A percentile compares a stretch with the other conserved stretches of the same genome.
Conservation (phyloP, 2,329 filamentous ascomycete genomes). For the Pseudogymnoascus sp. region DNA sequence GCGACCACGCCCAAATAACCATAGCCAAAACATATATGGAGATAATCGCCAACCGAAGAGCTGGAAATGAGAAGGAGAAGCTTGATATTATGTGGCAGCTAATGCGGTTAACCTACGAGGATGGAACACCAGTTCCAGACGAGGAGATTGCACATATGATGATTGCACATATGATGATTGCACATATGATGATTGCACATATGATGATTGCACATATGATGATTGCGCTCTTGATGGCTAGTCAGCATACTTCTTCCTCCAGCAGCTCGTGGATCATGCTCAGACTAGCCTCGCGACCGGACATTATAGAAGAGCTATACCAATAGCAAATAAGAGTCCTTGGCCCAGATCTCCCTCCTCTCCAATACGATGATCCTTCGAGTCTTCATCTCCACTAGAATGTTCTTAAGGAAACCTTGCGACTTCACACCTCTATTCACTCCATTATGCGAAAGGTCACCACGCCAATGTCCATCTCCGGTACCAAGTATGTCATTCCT, state of each 20-base stretch:
- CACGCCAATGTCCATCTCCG: constrained; percentile 73
- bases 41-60: constrained; percentile 65
- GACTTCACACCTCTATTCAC: constrained; percentile 86
- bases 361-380: constrained; percentile 72
- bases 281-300: constrained; percentile 66
- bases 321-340: constrained; percentile 58
- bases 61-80: too few relatives aligned
- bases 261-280: constrained; percentile 80
- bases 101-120: constrained; percentile 79
- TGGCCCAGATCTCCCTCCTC: constrained; percentile 64
- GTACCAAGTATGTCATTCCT: constrained; percentile 76
- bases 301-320: constrained; percentile 76
- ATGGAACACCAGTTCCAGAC: constrained; percentile 72
- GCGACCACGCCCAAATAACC: constrained; percentile 70
- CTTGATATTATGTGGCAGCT: constrained; percentile 69
- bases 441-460: constrained; percentile 91
- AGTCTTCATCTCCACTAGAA: constrained; percentile 74
- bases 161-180: too few relatives aligned
- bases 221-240: constrained; percentile 88
- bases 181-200: too few relatives aligned
- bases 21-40: constrained; percentile 77
- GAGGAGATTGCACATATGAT: constrained; percentile 85
- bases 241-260: constrained; percentile 81
- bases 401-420: constrained; percentile 85
- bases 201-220: constrained; percentile 87